phyloP scores from a whole-genome alignment of 805 yeast genomes.

The Sugiyamaella marilandica region DNA sequence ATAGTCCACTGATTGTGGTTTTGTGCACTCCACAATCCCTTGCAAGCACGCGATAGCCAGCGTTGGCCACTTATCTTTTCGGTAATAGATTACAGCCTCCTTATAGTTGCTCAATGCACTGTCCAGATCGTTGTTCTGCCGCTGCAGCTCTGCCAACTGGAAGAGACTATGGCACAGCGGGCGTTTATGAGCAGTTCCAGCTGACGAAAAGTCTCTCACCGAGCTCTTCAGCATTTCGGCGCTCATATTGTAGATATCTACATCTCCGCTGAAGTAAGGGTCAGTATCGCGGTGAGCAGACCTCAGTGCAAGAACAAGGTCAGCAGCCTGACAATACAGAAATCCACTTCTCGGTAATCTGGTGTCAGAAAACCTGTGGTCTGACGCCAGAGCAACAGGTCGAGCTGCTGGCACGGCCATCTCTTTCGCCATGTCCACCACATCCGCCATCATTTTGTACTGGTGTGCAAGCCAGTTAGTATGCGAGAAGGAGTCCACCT shows the following conservation, averaged over 20 bases:
- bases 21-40: slow-evolving; percentile 31
- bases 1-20: neutral
- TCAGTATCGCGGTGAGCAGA: slow-evolving; percentile 8
- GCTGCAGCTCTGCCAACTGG: slow-evolving; percentile 49
- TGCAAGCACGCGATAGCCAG: slow-evolving; percentile 34
- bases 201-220: slow-evolving; percentile 22
- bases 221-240: slow-evolving; percentile 18
- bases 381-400: slow-evolving; percentile 29
- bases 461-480: slow-evolving; percentile 59
- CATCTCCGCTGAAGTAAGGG: slow-evolving; percentile 20
- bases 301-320: neutral
- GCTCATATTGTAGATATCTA: slow-evolving; percentile 12
- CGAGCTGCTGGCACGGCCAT: slow-evolving; percentile 34
- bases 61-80: slow-evolving; percentile 40
- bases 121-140: slow-evolving; percentile 31
- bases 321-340: slow-evolving; percentile 15
- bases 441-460: slow-evolving; percentile 59
- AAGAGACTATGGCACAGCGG: slow-evolving; percentile 42
- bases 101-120: slow-evolving; percentile 42
- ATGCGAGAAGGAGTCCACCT: slow-evolving; percentile 29
- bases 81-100: slow-evolving; percentile 35
- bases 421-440: slow-evolving; percentile 35
- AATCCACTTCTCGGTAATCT: slow-evolving; percentile 23
- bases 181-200: slow-evolving; percentile 33
- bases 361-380: slow-evolving; percentile 17